Evolutionary conservation across 164 flowering plant species (phyloP), one percentile per base, ranked within the genome.

Genomic region (Chimonanthus praecox): DNA sequence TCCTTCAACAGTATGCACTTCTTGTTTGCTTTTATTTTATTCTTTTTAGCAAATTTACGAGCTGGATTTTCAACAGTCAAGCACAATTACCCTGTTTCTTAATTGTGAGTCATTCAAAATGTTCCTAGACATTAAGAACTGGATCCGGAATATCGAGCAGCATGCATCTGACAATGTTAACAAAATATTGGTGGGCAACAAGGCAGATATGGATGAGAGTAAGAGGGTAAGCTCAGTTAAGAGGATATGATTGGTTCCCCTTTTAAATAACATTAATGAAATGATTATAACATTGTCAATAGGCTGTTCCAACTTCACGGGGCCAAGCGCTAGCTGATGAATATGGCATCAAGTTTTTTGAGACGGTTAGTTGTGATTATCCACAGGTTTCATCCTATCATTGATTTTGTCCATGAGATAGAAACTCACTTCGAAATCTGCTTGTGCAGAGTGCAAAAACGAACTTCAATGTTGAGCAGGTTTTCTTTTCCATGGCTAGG

Each of bases 121-220:
- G 47, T 49, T 49, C 78, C 50, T 76, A 89, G 93, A 89, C 82
- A 87, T 89, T 71, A 83, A 84, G 80, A 88, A 89, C 78, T 89
- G 93, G 93, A 89, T 89, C 58, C 81, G 87, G 68, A 87, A 89
- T 83, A 89, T 89, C 54, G 94, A 88, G 72, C 88, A 87, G 71
- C 90, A 87, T 79, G 90, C 88, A 15, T 87, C 90, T 68, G 88
- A 85, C 72, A 85, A 87, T 80, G 91, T 88, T 64, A 87, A 87
- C 85, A 89, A 86, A 74, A 86, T 89, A 66, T 77, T 86, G 76
- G 93, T 89, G 54, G 93, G 93, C 10, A 89, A 87, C 84, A 89
- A 89, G 76, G 89, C 90, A 60, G 90, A 89, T 80, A 89, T 86
- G 88, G 89, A 87, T 67, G 90, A 89, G 73, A 89, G 89, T 84